These are phyloP conservation scores for Phytopythium mirpurense DNA, from an alignment of 352 stramenopile genomes.

Conservation along the genomic window DNA sequence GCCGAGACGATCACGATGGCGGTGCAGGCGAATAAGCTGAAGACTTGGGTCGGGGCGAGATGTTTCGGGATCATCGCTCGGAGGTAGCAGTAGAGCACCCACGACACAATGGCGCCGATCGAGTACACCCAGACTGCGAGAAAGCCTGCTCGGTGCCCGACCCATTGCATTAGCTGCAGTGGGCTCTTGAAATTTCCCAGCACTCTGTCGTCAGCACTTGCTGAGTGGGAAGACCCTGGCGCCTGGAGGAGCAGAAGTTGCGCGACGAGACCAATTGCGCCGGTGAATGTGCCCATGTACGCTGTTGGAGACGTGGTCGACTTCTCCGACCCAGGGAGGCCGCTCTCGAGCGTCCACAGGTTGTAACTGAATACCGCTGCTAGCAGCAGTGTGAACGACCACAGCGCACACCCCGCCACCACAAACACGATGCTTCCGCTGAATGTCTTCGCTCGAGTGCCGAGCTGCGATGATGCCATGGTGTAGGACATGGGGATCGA, in stretches of 20 bases:
- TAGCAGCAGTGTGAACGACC: conserved; percentile 53
- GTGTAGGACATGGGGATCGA: conserved; percentile 51
- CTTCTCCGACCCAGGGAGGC: not conserved
- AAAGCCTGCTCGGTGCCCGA: conserved; percentile 9
- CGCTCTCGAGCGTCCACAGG: conserved; percentile 28
- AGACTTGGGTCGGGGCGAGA: conserved; percentile 21
- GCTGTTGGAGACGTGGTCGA: conserved; percentile 12
- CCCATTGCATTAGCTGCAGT: conserved; percentile 1
- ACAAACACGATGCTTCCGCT: conserved; percentile 46
- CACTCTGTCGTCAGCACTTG: not conserved
- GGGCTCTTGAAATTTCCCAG: conserved; percentile 7
- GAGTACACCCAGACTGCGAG: conserved; percentile 17
- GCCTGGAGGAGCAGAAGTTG: conserved; percentile 44
- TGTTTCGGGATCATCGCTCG: conserved; percentile 23
- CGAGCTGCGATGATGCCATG: conserved; percentile 25
- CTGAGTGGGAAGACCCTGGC: conserved; percentile 11
- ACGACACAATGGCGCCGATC: conserved; percentile 6
- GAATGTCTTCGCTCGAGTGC: conserved; percentile 21
- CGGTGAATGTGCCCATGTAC: conserved; percentile 47
- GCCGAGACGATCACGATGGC: conserved; percentile 28
- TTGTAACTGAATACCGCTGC: conserved; percentile 39
- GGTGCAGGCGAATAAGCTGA: conserved; percentile 27
- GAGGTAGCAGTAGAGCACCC: conserved; percentile 21
- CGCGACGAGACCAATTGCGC: conserved; percentile 35
- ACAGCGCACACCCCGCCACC: conserved; percentile 42